These are phyloP conservation scores for Zygosaccharomyces gambellarensis DNA, from an alignment of 805 yeast species.

Conservation along the genomic window DNA sequence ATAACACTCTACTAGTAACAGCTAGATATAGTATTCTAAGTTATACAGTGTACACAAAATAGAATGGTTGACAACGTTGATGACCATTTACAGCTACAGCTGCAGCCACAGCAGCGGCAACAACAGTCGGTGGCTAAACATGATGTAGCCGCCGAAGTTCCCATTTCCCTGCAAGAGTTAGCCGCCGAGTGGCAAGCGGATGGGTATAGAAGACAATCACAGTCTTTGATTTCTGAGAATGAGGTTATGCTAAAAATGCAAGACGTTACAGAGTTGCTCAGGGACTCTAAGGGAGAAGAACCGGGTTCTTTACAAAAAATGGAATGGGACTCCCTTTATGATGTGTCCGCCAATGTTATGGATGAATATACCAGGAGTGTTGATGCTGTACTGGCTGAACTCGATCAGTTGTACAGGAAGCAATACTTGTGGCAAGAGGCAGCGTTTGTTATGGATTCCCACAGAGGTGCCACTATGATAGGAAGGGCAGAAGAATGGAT, in stretches of 20 bases:
- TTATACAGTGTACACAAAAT: not conserved
- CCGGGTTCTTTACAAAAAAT: conserved; percentile 11
- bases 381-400: conserved; percentile 20
- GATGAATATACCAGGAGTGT: conserved; percentile 29
- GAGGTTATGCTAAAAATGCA: conserved; percentile 17
- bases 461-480: conserved; percentile 26
- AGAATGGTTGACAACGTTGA: not conserved
- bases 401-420: conserved; percentile 25
- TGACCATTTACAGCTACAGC: not conserved
- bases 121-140: too few relatives aligned
- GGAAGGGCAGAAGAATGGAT: conserved; percentile 30
- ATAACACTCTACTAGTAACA: not conserved
- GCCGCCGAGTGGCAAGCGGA: conserved; percentile 28
- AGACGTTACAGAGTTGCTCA: conserved; percentile 16
- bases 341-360: conserved; percentile 28
- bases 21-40: not conserved
- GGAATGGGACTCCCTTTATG: conserved; percentile 32
- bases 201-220: conserved; percentile 11
- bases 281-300: conserved; percentile 3
- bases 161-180: conserved; percentile 11
- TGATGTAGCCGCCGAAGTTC: not conserved
- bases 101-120: not conserved
- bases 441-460: conserved; percentile 32
- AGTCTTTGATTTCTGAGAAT: conserved; percentile 15
- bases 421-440: conserved; percentile 34